A percentile compares a stretch with the other conserved stretches of the same genome.
phyloP scores from a whole-genome alignment of 2,329 filamentous ascomycete genomes.

The Capronia coronata region DNA sequence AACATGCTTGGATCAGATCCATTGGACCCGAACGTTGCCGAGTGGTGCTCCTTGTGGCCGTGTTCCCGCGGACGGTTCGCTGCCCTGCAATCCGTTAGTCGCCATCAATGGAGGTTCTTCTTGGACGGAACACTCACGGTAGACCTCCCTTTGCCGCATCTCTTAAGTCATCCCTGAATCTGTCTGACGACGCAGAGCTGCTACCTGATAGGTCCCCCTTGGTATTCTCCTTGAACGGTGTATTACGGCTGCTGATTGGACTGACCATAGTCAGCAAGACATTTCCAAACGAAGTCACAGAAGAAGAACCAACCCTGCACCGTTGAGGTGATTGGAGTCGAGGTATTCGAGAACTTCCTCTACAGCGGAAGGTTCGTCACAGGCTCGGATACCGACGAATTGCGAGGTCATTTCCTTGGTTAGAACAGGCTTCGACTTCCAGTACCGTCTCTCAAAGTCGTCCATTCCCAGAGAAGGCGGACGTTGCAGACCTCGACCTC shows the following conservation, averaged over 20 bases:
- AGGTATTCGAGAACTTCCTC: slow-evolving; percentile 1
- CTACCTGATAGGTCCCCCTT: background rate
- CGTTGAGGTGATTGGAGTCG: slow-evolving; percentile 1
- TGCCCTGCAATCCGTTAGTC: slow-evolving; percentile 10
- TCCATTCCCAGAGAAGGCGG: slow-evolving; percentile 23
- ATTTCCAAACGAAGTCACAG: background rate
- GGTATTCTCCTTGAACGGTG: slow-evolving; percentile 13
- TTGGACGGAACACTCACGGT: slow-evolving; percentile 3
- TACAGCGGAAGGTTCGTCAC: background rate
- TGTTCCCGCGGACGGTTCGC: slow-evolving; percentile 1
- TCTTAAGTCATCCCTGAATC: background rate
- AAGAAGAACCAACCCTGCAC: slow-evolving; percentile 12
- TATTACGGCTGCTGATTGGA: slow-evolving; percentile 1
- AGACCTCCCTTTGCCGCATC: background rate
- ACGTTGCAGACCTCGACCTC: slow-evolving; percentile 21
- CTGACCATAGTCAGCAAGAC: slow-evolving; percentile 2
- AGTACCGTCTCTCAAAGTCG: slow-evolving; percentile 24
- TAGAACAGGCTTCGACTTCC: slow-evolving; percentile 20
- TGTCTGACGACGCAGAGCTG: slow-evolving; percentile 6
- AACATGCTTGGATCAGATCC: slow-evolving; percentile 10
- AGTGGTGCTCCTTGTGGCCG: slow-evolving; percentile 4
- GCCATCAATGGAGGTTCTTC: background rate
- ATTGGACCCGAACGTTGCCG: slow-evolving; percentile 4
- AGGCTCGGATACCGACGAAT: slow-evolving; percentile 12
- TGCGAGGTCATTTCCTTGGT: slow-evolving; percentile 18